Percentiles rank a stretch among this genome's conserved stretches.
Conservation (phyloP, 495 filamentous ascomycete species). For the Trichoderma orchidacearum region DNA sequence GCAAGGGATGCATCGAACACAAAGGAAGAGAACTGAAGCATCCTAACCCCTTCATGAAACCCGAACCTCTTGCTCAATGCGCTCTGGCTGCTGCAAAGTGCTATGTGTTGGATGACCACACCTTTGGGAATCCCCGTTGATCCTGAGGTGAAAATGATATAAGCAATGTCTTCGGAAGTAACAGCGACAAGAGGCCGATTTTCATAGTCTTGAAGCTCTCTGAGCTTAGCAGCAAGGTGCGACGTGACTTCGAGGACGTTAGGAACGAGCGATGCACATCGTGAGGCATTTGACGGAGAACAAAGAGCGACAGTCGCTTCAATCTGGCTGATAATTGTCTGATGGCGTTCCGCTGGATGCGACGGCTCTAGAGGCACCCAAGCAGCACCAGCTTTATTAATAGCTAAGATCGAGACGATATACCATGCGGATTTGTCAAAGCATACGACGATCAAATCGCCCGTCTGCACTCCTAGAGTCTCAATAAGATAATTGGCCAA, state of each 20-base stretch:
- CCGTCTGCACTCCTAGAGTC: conserved; percentile 30
- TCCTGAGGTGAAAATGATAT: conserved; percentile 34
- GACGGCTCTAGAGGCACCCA: conserved; percentile 24
- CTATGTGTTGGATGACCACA: conserved; percentile 24
- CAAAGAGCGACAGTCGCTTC: conserved; percentile 36
- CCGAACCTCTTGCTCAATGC: conserved; percentile 21
- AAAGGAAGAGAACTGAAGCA: conserved; percentile 36
- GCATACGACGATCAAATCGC: conserved; percentile 33
- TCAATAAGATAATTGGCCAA: conserved; percentile 29
- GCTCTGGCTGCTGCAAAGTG: conserved; percentile 21
- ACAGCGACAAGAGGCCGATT: conserved; percentile 10
- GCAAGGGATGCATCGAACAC: conserved; percentile 37
- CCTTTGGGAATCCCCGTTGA: conserved; percentile 37
- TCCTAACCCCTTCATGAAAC: conserved; percentile 20
- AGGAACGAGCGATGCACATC: not conserved
- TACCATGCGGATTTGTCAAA: conserved; percentile 44
- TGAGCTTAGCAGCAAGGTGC: not conserved
- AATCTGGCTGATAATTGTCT: conserved; percentile 36
- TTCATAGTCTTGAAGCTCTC: conserved; percentile 2
- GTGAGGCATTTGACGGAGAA: conserved; percentile 20
- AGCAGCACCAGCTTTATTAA: conserved; percentile 37
- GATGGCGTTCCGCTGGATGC: conserved; percentile 32
- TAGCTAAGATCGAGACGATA: conserved; percentile 33
- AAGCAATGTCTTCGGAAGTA: conserved; percentile 15
- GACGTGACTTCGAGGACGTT: not conserved